Percentiles rank a stretch among this genome's conserved stretches.
Evolutionary conservation across 306 rosid species (phyloP).

Genomic region (Purshia tridentata): DNA sequence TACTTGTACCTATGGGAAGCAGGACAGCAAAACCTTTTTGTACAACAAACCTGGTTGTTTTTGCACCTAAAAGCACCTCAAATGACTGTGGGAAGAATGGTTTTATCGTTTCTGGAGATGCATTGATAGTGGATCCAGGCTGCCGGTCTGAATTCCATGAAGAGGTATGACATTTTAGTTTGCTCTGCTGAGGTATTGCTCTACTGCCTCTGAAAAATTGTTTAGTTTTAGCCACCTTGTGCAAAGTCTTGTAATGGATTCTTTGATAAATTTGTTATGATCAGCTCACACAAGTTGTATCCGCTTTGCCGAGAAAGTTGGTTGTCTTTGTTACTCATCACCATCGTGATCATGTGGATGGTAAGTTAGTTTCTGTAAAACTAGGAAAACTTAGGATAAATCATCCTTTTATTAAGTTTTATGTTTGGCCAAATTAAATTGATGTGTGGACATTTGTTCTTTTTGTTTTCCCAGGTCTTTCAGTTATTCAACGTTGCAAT

Average conservation of each 20-base stretch:
- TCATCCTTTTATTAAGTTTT: neutral
- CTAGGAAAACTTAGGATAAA: neutral
- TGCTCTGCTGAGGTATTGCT: neutral
- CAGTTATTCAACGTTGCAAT: conserved; percentile 72
- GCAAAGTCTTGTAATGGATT: neutral
- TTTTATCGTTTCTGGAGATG: conserved; percentile 70
- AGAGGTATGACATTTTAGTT: conserved; percentile 48
- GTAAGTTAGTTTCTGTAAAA: conserved; percentile 38
- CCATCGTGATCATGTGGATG: conserved; percentile 81
- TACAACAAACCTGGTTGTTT: conserved; percentile 73
- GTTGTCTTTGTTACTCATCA: conserved; percentile 87
- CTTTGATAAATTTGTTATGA: conserved; percentile 11
- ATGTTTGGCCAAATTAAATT: neutral
- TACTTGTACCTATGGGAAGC: conserved; percentile 72
- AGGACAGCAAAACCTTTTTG: conserved; percentile 66
- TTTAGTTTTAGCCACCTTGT: neutral
- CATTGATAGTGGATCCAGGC: conserved; percentile 88
- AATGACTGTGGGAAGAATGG: conserved; percentile 31
- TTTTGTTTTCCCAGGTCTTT: conserved; percentile 59
- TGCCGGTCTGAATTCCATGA: conserved; percentile 64
- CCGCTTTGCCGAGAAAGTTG: conserved; percentile 73
- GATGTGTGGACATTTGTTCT: neutral
- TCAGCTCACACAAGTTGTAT: conserved; percentile 70
- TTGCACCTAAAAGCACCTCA: conserved; percentile 58
- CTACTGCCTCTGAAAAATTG: neutral